phyloP scores from a whole-genome alignment of 2,329 filamentous ascomycete species.

The Alternaria rosae region DNA sequence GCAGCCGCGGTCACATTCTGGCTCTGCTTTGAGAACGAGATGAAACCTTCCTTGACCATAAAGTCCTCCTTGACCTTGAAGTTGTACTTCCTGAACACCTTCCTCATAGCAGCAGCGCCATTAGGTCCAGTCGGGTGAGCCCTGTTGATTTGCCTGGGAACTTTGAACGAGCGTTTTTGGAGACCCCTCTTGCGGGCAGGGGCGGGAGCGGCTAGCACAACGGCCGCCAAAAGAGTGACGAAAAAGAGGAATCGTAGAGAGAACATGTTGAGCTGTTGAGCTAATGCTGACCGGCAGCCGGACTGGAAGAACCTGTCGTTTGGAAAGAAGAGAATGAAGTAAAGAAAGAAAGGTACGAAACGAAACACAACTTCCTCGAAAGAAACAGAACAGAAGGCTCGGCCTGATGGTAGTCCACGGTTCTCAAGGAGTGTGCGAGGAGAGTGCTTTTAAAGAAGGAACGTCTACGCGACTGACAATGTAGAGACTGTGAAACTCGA shows the following conservation, averaged over 20 bases:
- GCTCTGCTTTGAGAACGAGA: constrained; percentile 36
- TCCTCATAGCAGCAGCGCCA: constrained; percentile 68
- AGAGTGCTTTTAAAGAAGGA: constrained; percentile 38
- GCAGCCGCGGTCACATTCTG: constrained; percentile 35
- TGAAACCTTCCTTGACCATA: constrained; percentile 47
- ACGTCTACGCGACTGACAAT: constrained; percentile 19
- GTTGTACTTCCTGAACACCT: constrained; percentile 73
- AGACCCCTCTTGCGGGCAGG: constrained; percentile 43
- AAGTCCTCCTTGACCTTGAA: constrained; percentile 41
- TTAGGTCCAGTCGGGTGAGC: constrained; percentile 60
- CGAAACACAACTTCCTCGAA: constrained; percentile 28
- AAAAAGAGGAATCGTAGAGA: constrained; percentile 51
- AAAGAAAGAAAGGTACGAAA: constrained; percentile 30
- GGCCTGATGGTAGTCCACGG: constrained; percentile 39
- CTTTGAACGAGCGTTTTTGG: constrained; percentile 67
- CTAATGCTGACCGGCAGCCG: constrained; percentile 50
- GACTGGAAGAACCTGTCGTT: constrained; percentile 30
- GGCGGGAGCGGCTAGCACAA: constrained; percentile 57
- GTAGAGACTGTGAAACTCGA: constrained; percentile 25
- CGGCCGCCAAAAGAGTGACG: constrained; percentile 57
- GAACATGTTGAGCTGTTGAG: constrained; percentile 47
- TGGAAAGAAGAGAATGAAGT: constrained; percentile 26
- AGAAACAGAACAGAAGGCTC: constrained; percentile 36
- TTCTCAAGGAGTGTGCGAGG: constrained; percentile 34
- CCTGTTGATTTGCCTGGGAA: constrained; percentile 65